Conservation (phyloP, 495 filamentous ascomycete genomes). For the Penicillium macrosclerotiorum region DNA sequence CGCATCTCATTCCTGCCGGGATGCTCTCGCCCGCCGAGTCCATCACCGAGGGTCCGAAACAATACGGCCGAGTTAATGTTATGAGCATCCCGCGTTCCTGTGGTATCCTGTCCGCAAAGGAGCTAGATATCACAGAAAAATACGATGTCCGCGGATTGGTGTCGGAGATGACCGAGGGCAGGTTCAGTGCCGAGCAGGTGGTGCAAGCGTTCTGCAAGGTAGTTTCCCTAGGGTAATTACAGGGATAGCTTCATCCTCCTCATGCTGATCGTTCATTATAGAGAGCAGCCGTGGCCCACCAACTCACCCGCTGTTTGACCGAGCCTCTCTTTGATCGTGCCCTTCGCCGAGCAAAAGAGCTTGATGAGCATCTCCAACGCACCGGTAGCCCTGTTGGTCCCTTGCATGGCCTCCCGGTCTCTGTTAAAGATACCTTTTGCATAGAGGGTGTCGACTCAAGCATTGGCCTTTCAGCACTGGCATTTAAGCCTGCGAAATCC, state of each 20-base stretch:
- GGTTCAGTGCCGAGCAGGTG: constrained; percentile 53
- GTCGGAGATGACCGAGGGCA: constrained; percentile 42
- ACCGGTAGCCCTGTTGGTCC: constrained; percentile 55
- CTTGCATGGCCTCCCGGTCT: constrained; percentile 66
- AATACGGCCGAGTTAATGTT: constrained; percentile 36
- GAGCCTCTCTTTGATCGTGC: constrained; percentile 66
- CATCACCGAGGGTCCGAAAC: constrained; percentile 31
- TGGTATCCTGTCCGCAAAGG: constrained; percentile 49
- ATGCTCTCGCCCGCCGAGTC: constrained; percentile 45
- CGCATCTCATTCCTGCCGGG: constrained; percentile 31
- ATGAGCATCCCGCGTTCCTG: constrained; percentile 47
- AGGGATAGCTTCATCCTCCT: neutral
- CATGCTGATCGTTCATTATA: constrained; percentile 16
- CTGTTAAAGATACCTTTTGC: constrained; percentile 66
- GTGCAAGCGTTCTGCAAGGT: constrained; percentile 61
- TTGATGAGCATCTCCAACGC: constrained; percentile 53
- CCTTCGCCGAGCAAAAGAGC: constrained; percentile 51
- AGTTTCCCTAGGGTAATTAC: neutral
- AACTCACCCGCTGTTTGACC: constrained; percentile 62
- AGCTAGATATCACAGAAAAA: constrained; percentile 59
- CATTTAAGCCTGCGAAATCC: constrained; percentile 46
- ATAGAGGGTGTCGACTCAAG: constrained; percentile 56
- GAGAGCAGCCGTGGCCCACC: constrained; percentile 59
- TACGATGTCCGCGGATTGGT: constrained; percentile 52
- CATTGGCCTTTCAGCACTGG: constrained; percentile 56